Evolutionary conservation across 306 rosid genomes (phyloP).

Genomic region (Trifolium fragiferum): DNA sequence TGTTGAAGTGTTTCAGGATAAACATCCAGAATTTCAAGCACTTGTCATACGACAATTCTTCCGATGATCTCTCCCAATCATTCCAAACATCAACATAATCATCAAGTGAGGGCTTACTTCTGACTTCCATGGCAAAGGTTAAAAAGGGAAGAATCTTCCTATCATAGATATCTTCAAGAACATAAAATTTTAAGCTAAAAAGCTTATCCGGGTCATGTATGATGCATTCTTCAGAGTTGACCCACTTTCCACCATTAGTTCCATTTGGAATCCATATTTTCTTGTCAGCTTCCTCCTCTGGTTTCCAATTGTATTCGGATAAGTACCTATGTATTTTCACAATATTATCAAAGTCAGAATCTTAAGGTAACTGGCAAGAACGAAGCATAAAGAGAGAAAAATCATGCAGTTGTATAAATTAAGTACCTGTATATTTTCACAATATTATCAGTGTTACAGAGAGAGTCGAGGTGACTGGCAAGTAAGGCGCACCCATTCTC

Average conservation of each 20-base stretch:
- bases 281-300: conserved; percentile 40
- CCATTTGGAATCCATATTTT: conserved; percentile 67
- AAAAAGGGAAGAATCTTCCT: conserved; percentile 22
- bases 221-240: conserved; percentile 55
- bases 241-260: conserved; percentile 52
- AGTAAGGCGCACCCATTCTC: conserved; percentile 52
- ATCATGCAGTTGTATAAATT: background rate
- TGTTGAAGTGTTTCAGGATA: conserved; percentile 48
- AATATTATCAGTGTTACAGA: background rate
- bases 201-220: conserved; percentile 60
- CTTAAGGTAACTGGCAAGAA: background rate
- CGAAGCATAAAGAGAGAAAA: background rate
- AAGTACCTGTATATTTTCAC: background rate
- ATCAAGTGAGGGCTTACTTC: conserved; percentile 52
- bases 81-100: conserved; percentile 72
- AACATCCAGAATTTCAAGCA: conserved; percentile 78
- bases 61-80: conserved; percentile 61
- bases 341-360: background rate
- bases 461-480: conserved; percentile 30
- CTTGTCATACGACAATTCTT: conserved; percentile 46
- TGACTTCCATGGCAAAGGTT: conserved; percentile 48
- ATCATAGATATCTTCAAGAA: conserved; percentile 44
- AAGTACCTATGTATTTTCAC: conserved; percentile 56
- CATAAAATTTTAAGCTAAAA: conserved; percentile 54
- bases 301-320: conserved; percentile 51